Evolutionary conservation across 2,329 filamentous ascomycete species (phyloP).

Genomic region (Pseudogymnoascus sp.): DNA sequence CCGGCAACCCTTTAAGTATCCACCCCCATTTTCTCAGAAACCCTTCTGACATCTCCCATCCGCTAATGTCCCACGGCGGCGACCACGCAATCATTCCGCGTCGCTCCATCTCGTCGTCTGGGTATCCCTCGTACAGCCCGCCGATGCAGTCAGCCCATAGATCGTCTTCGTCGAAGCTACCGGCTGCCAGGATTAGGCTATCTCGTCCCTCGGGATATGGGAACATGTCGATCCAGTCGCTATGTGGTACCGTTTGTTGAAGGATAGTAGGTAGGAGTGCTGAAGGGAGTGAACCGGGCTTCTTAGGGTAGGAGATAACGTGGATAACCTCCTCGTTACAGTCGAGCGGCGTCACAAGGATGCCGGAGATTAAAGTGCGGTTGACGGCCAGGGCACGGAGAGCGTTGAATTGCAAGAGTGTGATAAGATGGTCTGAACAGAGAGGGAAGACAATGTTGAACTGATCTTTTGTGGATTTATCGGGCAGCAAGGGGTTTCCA

Average conservation of each 20-base stretch:
- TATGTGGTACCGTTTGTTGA: conserved; percentile 34
- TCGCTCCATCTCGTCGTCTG: conserved; percentile 35
- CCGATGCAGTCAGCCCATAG: conserved; percentile 38
- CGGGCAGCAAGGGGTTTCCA: conserved; percentile 27
- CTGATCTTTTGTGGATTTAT: conserved; percentile 21
- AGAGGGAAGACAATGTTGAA: conserved; percentile 33
- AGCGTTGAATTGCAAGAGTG: conserved; percentile 36
- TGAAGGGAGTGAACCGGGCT: conserved; percentile 27
- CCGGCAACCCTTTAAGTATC: conserved; percentile 25
- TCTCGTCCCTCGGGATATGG: conserved; percentile 35
- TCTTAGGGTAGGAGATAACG: conserved; percentile 26
- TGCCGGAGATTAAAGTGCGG: conserved; percentile 30
- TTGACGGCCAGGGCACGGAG: conserved; percentile 34
- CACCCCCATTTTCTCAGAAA: conserved; percentile 35
- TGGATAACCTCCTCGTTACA: conserved; percentile 29
- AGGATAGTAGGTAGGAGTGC: conserved; percentile 33
- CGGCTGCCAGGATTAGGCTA: conserved; percentile 31
- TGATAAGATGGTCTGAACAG: conserved; percentile 36
- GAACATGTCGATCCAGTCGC: conserved; percentile 37
- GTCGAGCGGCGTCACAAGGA: conserved; percentile 28
- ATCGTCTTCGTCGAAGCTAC: conserved; percentile 37
- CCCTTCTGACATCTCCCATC: conserved; percentile 37
- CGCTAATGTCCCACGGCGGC: conserved; percentile 33
- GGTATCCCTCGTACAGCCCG: conserved; percentile 38
- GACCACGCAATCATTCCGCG: conserved; percentile 38